Conservation (phyloP, 2,329 filamentous ascomycete genomes). For the Clathrospora elynae region DNA sequence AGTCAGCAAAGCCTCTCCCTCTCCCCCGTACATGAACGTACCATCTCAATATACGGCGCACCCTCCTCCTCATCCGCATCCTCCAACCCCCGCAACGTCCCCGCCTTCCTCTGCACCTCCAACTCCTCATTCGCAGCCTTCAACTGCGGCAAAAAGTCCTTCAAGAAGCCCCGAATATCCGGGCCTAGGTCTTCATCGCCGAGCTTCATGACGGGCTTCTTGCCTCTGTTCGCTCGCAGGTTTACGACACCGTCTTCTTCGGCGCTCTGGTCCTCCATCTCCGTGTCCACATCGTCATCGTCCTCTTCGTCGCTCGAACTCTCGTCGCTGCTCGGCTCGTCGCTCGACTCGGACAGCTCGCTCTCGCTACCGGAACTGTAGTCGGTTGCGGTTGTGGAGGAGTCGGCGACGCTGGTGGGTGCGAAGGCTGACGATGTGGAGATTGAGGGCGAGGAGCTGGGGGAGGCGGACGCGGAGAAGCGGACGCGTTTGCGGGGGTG, state of each 20-base stretch:
- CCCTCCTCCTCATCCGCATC: slow-evolving; percentile 35
- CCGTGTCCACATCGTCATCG: slow-evolving; percentile 21
- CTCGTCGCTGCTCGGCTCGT: slow-evolving; percentile 47
- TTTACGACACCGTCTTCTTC: slow-evolving; percentile 33
- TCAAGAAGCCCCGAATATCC: slow-evolving; percentile 45
- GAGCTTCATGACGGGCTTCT: slow-evolving; percentile 42
- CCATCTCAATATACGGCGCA: slow-evolving; percentile 51
- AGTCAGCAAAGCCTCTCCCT: slow-evolving; percentile 11
- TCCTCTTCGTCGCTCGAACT: slow-evolving; percentile 38
- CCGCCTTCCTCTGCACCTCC: slow-evolving; percentile 47
- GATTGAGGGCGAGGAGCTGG: slow-evolving; percentile 28
- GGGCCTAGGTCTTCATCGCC: slow-evolving; percentile 30
- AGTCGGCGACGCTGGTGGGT: slow-evolving; percentile 22
- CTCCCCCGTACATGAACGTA: slow-evolving; percentile 17
- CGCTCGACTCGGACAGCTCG: slow-evolving; percentile 43
- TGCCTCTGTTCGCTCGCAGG: slow-evolving; percentile 35
- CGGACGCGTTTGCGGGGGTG: slow-evolving; percentile 35
- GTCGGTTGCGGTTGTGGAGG: slow-evolving; percentile 29
- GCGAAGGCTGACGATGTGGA: slow-evolving; percentile 27
- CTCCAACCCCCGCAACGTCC: slow-evolving; percentile 46
- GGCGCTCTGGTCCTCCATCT: slow-evolving; percentile 10
- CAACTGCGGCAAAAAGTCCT: slow-evolving; percentile 51
- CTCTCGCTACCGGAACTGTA: slow-evolving; percentile 31
- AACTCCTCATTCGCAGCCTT: slow-evolving; percentile 52
- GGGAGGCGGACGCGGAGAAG: slow-evolving; percentile 26